Evolutionary conservation across 768 basidiomycete species (phyloP), one percentile per base, ranked within the genome.

Genomic region (Tricholoma flavovirens): DNA sequence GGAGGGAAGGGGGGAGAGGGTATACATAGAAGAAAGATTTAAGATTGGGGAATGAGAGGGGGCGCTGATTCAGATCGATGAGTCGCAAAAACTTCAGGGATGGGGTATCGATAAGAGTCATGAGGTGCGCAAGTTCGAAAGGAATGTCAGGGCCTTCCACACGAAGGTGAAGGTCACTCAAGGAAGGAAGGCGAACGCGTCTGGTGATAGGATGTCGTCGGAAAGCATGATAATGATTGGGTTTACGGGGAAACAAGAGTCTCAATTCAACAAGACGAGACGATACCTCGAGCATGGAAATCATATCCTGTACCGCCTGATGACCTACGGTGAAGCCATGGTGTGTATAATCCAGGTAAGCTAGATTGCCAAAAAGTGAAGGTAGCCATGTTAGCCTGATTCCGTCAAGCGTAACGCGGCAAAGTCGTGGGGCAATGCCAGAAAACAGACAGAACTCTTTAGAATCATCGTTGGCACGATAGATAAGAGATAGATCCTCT

Each of bases 271-370:
- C 72, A 11, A 90, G 69, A 40, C 69, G 72, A 22, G 69, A 66
- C 40, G 82, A 87, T 17, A 86, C 73, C 56, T 74, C 69, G 24
- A 90, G 71, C 68, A 87, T 81, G 24, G 73, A 72, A 38, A 85
- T 62, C 46, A 88, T 71, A 62, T 89, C 87, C 26, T 75, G 64
- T 8, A 83, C 75, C 2, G 84, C 82, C 53, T 79, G 75, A 57
- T 77, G 70, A 4, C 82, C 86, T 17, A 66, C 69, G 36, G 78
- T 86, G 68, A 87, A 86, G 19, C 83, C 82, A 56, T 88, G 87
- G 61, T 89, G 87, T 1, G 83, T 83, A 60, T 88, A 89, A 67
- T 88, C 83, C 42, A 90, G 75, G 62, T 73, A 80, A 5, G 77
- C 79, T 43, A 89, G 72, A 64, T 84, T 83, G 36, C 73, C 71